phyloP scores from a whole-genome alignment of 2,329 filamentous ascomycete species.

The Stemphylium beticola region DNA sequence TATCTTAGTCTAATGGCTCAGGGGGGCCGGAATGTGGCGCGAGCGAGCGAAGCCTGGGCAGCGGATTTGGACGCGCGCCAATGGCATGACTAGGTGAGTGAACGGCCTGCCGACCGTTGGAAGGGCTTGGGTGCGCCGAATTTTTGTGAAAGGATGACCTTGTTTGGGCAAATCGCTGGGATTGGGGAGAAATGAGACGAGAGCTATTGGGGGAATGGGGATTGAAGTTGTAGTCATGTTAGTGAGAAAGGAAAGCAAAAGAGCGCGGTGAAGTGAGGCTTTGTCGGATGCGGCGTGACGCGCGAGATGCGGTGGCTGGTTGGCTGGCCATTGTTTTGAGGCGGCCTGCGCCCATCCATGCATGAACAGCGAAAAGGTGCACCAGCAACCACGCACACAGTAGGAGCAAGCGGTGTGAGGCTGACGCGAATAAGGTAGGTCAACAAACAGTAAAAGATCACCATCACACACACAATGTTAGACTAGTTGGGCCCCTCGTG shows the following conservation, averaged over 20 bases:
- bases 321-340: conserved; percentile 8
- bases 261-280: too few species aligned
- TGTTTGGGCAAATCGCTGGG: background rate
- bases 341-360: background rate
- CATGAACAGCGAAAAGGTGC: too few species aligned
- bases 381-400: too few species aligned
- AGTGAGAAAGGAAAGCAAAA: too few species aligned
- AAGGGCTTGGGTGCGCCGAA: background rate
- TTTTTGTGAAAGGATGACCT: background rate
- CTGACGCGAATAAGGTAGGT: background rate
- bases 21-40: conserved; percentile 15
- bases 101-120: conserved; percentile 15
- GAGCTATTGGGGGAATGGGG: too few species aligned
- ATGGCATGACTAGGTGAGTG: background rate
- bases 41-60: conserved; percentile 5
- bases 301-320: too few species aligned
- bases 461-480: background rate
- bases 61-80: conserved; percentile 9
- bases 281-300: too few species aligned
- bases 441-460: conserved; percentile 2
- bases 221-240: too few species aligned
- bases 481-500: background rate
- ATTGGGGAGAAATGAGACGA: too few species aligned
- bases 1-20: too few species aligned
- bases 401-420: conserved; percentile 12